phyloP scores from a whole-genome alignment of 768 basidiomycete species.

The Exidia glandulosa region DNA sequence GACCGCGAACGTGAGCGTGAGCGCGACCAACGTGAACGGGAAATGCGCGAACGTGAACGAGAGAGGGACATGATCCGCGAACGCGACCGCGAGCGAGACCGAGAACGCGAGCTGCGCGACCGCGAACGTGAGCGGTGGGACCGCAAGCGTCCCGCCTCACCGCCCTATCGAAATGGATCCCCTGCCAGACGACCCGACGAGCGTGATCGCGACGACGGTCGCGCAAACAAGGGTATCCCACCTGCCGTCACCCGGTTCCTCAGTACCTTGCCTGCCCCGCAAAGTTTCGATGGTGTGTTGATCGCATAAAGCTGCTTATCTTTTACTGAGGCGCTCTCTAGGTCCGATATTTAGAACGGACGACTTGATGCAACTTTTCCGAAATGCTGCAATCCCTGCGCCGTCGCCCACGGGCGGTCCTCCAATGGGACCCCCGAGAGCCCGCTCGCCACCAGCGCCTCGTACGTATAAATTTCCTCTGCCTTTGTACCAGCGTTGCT shows the following conservation, averaged over 20 bases:
- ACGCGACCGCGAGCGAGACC: constrained; percentile 2
- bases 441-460: constrained; percentile 38
- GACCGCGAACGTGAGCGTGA: constrained; percentile 3
- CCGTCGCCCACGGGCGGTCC: constrained; percentile 27
- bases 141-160: constrained; percentile 17
- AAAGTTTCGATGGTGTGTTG: constrained; percentile 74
- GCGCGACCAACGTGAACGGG: constrained; percentile 1
- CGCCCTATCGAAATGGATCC: constrained; percentile 12
- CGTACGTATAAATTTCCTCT: constrained; percentile 24
- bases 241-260: constrained; percentile 65
- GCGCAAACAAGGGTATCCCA: constrained; percentile 39
- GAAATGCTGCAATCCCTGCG: constrained; percentile 71
- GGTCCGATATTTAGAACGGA: constrained; percentile 87
- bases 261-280: constrained; percentile 58
- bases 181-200: constrained; percentile 4
- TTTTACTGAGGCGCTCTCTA: constrained; percentile 20
- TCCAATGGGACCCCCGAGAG: constrained; percentile 28
- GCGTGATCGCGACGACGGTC: constrained; percentile 12
- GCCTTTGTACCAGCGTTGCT: background rate
- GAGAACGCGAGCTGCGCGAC: background rate
- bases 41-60: background rate
- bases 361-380: constrained; percentile 78
- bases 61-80: constrained; percentile 3
- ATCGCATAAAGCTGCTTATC: constrained; percentile 5
- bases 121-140: constrained; percentile 11